Conservation (phyloP, 495 filamentous ascomycete species). For the Penicillium pulvis region DNA sequence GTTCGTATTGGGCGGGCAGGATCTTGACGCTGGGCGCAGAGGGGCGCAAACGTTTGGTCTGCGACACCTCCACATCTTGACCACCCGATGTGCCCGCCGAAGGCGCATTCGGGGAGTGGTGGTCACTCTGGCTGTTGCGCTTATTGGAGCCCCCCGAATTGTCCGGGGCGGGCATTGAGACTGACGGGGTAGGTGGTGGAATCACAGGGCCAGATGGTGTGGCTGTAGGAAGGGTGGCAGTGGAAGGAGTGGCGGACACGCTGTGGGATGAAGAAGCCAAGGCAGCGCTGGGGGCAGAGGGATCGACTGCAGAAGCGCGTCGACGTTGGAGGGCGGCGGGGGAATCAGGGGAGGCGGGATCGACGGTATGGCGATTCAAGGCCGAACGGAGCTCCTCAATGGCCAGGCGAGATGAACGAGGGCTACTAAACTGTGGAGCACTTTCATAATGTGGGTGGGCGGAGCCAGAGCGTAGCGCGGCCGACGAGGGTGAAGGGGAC, state of each 20-base stretch:
- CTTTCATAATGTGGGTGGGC: conserved; percentile 38
- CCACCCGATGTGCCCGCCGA: conserved; percentile 40
- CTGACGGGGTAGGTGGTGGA: conserved; percentile 30
- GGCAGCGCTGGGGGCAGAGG: conserved; percentile 21
- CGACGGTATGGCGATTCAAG: conserved; percentile 47
- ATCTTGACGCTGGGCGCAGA: conserved; percentile 63
- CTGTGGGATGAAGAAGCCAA: conserved; percentile 24
- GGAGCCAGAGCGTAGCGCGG: conserved; percentile 37
- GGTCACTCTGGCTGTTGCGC: conserved; percentile 41
- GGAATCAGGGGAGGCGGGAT: conserved; percentile 40
- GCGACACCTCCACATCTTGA: conserved; percentile 52
- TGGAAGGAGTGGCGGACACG: conserved; percentile 22
- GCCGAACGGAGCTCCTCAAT: conserved; percentile 53
- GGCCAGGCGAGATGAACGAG: conserved; percentile 44
- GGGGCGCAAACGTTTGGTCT: conserved; percentile 54
- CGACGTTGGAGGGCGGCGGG: conserved; percentile 41
- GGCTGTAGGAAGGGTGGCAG: conserved; percentile 20
- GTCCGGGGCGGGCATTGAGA: conserved; percentile 41
- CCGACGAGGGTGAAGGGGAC: conserved; percentile 48
- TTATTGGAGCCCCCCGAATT: conserved; percentile 44
- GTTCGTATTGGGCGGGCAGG: conserved; percentile 76
- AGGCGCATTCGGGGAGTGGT: conserved; percentile 31
- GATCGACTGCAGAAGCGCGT: conserved; percentile 41
- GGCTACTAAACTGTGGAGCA: conserved; percentile 40
- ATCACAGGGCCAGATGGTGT: conserved; percentile 25